A percentile compares a stretch with the other conserved stretches of the same genome.
Evolutionary conservation across 495 filamentous ascomycete genomes (phyloP).

Genomic region (Parathielavia appendiculata): DNA sequence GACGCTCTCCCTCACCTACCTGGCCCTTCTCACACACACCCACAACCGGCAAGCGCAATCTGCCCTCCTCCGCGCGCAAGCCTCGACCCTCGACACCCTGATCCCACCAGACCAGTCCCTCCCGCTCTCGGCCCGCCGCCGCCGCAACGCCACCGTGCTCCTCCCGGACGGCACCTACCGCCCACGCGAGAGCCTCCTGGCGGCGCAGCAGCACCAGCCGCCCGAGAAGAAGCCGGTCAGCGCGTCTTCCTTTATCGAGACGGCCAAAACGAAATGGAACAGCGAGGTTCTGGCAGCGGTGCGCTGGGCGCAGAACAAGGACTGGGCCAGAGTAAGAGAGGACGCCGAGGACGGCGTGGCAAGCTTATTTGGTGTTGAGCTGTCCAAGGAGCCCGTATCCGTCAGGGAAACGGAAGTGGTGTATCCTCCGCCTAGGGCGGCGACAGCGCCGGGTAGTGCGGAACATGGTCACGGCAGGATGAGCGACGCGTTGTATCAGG

Average conservation of each 20-base stretch:
- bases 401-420: constrained; percentile 24
- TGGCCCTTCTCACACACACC: constrained; percentile 69
- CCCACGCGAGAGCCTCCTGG: constrained; percentile 15
- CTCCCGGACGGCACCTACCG: constrained; percentile 22
- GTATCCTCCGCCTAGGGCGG: constrained; percentile 23
- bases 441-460: constrained; percentile 8
- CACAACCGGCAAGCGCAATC: constrained; percentile 65
- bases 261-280: constrained; percentile 77
- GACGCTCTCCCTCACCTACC: constrained; percentile 75
- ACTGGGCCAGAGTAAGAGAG: constrained; percentile 58
- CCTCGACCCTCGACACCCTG: constrained; percentile 54
- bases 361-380: constrained; percentile 18
- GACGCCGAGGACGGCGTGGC: constrained; percentile 42
- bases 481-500: constrained; percentile 1
- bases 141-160: constrained; percentile 17
- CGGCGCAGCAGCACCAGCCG: background rate
- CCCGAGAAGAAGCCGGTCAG: background rate
- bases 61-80: constrained; percentile 64
- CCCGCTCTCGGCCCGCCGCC: constrained; percentile 31
- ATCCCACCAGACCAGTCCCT: constrained; percentile 42
- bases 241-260: constrained; percentile 51
- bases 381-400: constrained; percentile 17
- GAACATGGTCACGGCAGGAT: constrained; percentile 20
- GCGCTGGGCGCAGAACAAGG: constrained; percentile 59
- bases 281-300: constrained; percentile 63